Conservation (phyloP, 148 eudicot species). For the Rhododendron mucronatum region DNA sequence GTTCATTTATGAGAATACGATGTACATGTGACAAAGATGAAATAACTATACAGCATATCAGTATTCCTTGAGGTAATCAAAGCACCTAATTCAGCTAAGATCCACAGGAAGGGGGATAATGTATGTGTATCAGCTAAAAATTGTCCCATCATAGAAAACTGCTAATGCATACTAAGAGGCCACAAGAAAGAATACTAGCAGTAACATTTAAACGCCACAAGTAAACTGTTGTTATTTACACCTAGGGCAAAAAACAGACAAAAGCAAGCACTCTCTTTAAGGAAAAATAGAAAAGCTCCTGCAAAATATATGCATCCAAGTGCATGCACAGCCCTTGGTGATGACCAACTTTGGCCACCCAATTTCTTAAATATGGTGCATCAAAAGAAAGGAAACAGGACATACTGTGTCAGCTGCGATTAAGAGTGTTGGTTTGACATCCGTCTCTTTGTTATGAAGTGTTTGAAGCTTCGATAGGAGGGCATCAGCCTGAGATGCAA, state of each 20-base stretch:
- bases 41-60: not conserved
- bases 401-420: constrained; percentile 82
- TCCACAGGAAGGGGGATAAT: not conserved
- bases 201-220: not conserved
- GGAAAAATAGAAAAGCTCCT: not conserved
- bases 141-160: not conserved
- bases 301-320: not conserved
- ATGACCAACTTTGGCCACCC: not conserved
- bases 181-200: not conserved
- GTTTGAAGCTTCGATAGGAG: constrained; percentile 59
- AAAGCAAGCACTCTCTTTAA: not conserved
- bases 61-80: not conserved
- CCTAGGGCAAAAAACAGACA: not conserved
- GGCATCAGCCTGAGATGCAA: constrained; percentile 72
- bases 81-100: not conserved
- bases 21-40: not conserved
- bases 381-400: constrained; percentile 18
- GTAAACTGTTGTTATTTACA: not conserved
- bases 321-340: constrained; percentile 2
- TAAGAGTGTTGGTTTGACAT: constrained; percentile 54
- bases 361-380: not conserved
- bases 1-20: not conserved
- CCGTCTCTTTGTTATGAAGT: constrained; percentile 46
- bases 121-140: not conserved
- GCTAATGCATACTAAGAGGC: not conserved